Evolutionary conservation across 2,329 filamentous ascomycete species (phyloP).

Genomic region (Lecanoromycetidae sp.): DNA sequence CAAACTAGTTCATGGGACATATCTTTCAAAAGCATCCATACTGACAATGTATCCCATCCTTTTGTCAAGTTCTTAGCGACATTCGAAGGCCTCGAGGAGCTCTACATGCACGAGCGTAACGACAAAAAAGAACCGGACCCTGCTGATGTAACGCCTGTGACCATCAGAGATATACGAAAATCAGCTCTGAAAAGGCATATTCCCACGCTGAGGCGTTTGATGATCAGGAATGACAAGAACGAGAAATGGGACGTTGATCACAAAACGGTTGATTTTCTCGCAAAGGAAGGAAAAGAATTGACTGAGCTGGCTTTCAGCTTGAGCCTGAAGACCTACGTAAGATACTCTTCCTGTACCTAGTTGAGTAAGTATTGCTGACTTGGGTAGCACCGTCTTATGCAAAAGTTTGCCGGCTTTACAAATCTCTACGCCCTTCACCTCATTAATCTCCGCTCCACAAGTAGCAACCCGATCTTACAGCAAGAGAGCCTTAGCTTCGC

Average conservation of each 20-base stretch:
- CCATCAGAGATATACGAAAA: slow-evolving; percentile 47
- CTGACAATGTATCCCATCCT: slow-evolving; percentile 46
- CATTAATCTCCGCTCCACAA: slow-evolving; percentile 37
- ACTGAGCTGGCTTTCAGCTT: slow-evolving; percentile 47
- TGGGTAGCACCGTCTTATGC: slow-evolving; percentile 44
- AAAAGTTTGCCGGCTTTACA: slow-evolving; percentile 32
- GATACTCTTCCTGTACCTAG: slow-evolving; percentile 23
- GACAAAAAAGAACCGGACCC: slow-evolving; percentile 35
- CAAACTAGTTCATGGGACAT: slow-evolving; percentile 39
- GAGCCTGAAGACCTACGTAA: slow-evolving; percentile 43
- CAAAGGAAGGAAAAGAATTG: slow-evolving; percentile 37
- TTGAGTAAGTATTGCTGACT: background rate
- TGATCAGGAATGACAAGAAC: slow-evolving; percentile 47
- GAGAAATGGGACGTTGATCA: slow-evolving; percentile 45
- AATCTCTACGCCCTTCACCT: slow-evolving; percentile 29
- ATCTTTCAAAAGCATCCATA: slow-evolving; percentile 47
- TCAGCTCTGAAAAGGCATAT: slow-evolving; percentile 48
- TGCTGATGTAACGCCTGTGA: slow-evolving; percentile 40
- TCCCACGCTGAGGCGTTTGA: slow-evolving; percentile 40
- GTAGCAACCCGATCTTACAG: slow-evolving; percentile 46
- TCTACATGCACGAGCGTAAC: slow-evolving; percentile 47
- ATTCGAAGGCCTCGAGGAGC: slow-evolving; percentile 43
- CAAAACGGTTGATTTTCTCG: slow-evolving; percentile 44
- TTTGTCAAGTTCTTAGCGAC: slow-evolving; percentile 45
- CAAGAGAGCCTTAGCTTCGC: slow-evolving; percentile 47